Base-by-base conservation (phyloP, 208 protist species). In the Acanthamoeba polyphaga region DNA sequence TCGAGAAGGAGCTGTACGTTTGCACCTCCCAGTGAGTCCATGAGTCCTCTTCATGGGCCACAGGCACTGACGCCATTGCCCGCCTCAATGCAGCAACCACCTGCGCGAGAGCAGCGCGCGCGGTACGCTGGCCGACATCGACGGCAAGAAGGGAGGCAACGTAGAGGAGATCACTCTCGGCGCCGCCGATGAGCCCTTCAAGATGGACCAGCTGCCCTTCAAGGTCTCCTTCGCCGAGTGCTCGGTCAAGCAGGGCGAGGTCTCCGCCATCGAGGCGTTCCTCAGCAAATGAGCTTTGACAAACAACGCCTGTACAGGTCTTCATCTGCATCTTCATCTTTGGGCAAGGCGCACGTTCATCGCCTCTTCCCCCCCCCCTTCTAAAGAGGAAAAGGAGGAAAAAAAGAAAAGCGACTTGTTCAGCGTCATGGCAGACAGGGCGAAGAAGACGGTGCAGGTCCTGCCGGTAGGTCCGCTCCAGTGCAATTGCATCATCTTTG, bases 161-260 rank as follows among this genome's bases (percentile, higher is more conserved):
- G 62, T 64, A 1, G 80, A 88, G 53, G 51, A 60, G 53, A 88
- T 92, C 46, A 55, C 62, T 5, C 43, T 92, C 24, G 87, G 87
- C 9, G 53, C 64, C 15, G 4, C 55, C 24, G 60, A 58, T 27
- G 87, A 92, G 87, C 38, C 87, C 62, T 92, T 92, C 87, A 92
- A 92, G 62, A 92, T 92, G 87, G 87, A 92, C 3, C 87, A 92
- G 87, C 34, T 92, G 62, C 87, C 87, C 49, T 92, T 92, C 87
- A 68, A 68, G 62, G 87, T 92, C 22, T 51, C 87, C 49, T 92
- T 92, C 29, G 87, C 66, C 24, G 87, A 92, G 87, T 92, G 87
- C 46, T 92, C 87, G 60, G 87, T 92, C 43, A 92, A 74, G 87
- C 87, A 92, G 64, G 87, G 62, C 87, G 87, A 92, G n/a, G 34